Base-by-base conservation (phyloP, 306 rosid genomes). In the Acmispon strigosus region DNA sequence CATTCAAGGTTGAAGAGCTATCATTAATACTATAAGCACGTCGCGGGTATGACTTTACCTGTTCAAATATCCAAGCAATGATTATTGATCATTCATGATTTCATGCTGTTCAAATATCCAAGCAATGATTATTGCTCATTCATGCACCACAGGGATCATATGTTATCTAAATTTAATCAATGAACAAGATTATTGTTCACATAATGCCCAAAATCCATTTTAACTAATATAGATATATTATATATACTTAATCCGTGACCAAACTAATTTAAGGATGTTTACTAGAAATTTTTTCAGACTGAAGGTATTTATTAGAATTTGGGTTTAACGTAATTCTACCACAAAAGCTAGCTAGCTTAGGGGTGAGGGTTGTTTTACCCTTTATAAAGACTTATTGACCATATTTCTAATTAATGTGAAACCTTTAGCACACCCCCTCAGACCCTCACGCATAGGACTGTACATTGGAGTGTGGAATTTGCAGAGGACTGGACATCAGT, bases 41-140 rank as follows among this genome's bases (percentile, higher is more conserved):
- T 41, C 92, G 77, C 10, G 96, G 97, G 71, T 87, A 94, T 56
- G 99, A 84, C 81, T 81, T 86, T 16, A 80, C 91, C 99, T 94
- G 87, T 73, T 73, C 57, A 82, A 59, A 70, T 52, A 52, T 70
- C 51, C 37, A 49, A 54, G 74, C 78, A 81, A 37, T 10, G 44
- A 66, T 10, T 15, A 58, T 60, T 19, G 18, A 50, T 62, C 57
- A 71, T 59, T 42, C 57, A 27, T 49, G 63, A n/a, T n/a, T n/a
- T n/a, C n/a, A n/a, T n/a, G n/a, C 99, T 94, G 87, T 73, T 73
- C 57, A 82, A 59, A 70, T 52, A 52, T 70, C 51, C 37, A 49
- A 54, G 74, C 78, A 81, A 37, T 10, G 44, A 66, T 10, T 15
- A 58, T 60, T 19, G 18, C 42, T 62, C 57, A 71, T 59, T 42